phyloP scores from a whole-genome alignment of 495 filamentous ascomycete genomes.

The Sporormia fimetaria region DNA sequence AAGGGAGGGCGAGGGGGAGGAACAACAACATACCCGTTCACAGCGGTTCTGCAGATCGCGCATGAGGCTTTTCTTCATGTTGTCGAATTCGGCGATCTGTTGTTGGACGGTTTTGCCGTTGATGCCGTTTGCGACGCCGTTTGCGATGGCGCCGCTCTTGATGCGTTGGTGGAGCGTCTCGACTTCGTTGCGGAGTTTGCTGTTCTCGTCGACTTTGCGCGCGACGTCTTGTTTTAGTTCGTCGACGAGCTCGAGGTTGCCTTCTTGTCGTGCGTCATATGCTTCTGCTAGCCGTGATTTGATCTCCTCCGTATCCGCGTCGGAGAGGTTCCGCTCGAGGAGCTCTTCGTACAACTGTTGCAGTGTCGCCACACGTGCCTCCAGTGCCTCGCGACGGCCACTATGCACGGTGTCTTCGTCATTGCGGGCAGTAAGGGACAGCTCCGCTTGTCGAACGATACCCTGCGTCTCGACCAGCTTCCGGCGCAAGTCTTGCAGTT shows the following conservation, averaged over 20 bases:
- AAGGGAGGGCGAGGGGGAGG: neutral
- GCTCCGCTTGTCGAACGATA: constrained; percentile 83
- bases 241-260: constrained; percentile 54
- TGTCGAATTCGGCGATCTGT: constrained; percentile 95
- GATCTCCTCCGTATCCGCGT: constrained; percentile 71
- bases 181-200: constrained; percentile 57
- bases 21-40: constrained; percentile 55
- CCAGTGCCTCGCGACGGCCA: constrained; percentile 58
- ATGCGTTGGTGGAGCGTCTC: constrained; percentile 65
- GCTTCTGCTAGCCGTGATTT: constrained; percentile 65
- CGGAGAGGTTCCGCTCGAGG: constrained; percentile 65
- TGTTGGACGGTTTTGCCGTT: constrained; percentile 93
- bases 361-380: constrained; percentile 56
- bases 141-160: constrained; percentile 44
- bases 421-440: constrained; percentile 57
- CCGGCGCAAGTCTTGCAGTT: constrained; percentile 61
- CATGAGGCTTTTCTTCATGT: constrained; percentile 99
- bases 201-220: constrained; percentile 64
- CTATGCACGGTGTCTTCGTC: constrained; percentile 51
- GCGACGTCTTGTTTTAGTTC: constrained; percentile 62
- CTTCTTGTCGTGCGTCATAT: constrained; percentile 60
- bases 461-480: constrained; percentile 80
- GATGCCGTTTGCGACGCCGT: constrained; percentile 41
- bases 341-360: constrained; percentile 74
- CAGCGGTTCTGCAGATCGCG: constrained; percentile 96